Evolutionary conservation across 495 filamentous ascomycete species (phyloP), one percentile per base, ranked within the genome.

Genomic region (Penicillium lividum): DNA sequence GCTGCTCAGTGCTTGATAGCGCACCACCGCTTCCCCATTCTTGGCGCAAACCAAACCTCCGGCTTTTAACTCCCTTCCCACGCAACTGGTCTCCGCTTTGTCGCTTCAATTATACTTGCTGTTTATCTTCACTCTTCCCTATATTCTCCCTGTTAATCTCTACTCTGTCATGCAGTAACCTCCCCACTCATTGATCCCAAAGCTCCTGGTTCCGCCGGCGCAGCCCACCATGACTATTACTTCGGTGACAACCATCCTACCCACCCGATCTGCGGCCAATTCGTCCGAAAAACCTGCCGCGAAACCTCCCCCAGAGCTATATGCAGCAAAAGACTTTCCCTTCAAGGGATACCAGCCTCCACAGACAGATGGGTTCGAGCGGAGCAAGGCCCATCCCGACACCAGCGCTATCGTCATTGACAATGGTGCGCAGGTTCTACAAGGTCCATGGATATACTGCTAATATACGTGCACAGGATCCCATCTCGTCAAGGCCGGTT

Each of bases 331-430:
- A 65, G 92, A 97, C 63, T 87, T 85, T 40, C 88, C 86, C 31
- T 96, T 94, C 73, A 87, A 88, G 64, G 86, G 88, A 58, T 88
- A 85, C 60, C 76, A 86, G 25, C 74, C 86, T 47, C 81, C 86
- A 5, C 87, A 91, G 60, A 67, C 82, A 7, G 87, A 90, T 62
- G 88, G 85, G 16, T 87, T 84, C 60, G 77, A 80, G 61, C 80
- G 82, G 64, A 91, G 83, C 71, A 80, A 79, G 54, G 73, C 76
- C 16, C 79, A 73, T 60, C 76, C 77, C 48, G 71, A 73, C 31
- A 77, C 81, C 9, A 87, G 82, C 48, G 90, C 93, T 36, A 97
- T 98, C 63, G 90, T 98, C 58, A 98, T 98, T 64, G 94, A 98
- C 78, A 98, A 98, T 89, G 94, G 93, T 96, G 74, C 27, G 49